Evolutionary conservation across 257 asterid species (phyloP).

Genomic region (Solanum ossicruentum): DNA sequence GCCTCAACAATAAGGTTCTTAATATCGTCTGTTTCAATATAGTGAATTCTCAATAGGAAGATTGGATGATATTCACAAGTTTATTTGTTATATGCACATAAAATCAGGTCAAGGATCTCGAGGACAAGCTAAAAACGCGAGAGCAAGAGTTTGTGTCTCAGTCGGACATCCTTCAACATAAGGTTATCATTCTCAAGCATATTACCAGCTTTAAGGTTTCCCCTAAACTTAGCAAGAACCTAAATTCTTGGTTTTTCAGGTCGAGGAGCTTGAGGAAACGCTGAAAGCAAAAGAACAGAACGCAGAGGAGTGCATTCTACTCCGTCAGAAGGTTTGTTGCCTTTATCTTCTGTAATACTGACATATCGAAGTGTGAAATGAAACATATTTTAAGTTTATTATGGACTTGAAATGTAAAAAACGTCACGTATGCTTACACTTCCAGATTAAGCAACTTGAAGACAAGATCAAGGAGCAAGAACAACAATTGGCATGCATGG

Average conservation of each 20-base stretch:
- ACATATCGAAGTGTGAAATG: not conserved
- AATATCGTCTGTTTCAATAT: not conserved
- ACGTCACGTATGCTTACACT: not conserved
- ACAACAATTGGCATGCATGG: constrained; percentile 27
- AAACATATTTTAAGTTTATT: not conserved
- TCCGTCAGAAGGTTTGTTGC: constrained; percentile 38
- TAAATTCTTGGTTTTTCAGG: constrained; percentile 24
- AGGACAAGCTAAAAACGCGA: constrained; percentile 53
- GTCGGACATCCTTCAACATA: constrained; percentile 41
- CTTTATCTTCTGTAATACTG: not conserved
- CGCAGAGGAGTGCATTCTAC: constrained; percentile 22
- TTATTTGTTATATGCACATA: not conserved
- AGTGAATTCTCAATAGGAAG: not conserved
- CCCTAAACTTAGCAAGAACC: not conserved
- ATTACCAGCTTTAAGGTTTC: not conserved
- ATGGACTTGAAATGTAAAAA: not conserved
- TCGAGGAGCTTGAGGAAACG: constrained; percentile 50
- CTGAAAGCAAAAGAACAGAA: constrained; percentile 41
- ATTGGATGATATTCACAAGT: not conserved
- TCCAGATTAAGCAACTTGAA: constrained; percentile 67
- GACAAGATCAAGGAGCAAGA: constrained; percentile 60
- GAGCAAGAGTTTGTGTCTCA: constrained; percentile 36
- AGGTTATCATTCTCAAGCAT: constrained; percentile 28
- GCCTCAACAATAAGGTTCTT: constrained; percentile 58
- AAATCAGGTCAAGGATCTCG: constrained; percentile 71